Evolutionary conservation across 129 eudicot species (phyloP).

Genomic region (Lactuca sativa): DNA sequence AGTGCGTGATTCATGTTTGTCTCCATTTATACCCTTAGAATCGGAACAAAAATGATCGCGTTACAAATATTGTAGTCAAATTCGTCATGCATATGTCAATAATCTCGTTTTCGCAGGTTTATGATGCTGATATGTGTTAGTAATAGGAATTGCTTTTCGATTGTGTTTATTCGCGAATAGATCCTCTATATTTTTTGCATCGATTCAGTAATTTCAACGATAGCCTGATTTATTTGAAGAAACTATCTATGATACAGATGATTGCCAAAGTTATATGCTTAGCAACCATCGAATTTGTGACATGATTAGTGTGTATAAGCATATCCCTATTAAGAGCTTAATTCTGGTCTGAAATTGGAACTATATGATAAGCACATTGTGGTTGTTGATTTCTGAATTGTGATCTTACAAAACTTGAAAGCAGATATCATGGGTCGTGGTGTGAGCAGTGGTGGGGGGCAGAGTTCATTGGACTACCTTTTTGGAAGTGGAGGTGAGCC

Average conservation of each 20-base stretch:
- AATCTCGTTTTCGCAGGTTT: conserved; percentile 1
- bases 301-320: too few species aligned
- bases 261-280: not conserved
- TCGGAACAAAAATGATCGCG: not conserved
- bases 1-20: conserved; percentile 8
- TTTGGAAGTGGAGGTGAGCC: conserved; percentile 69
- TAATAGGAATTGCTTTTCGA: not conserved
- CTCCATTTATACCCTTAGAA: not conserved
- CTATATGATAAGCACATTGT: not conserved
- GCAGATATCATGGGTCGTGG: conserved; percentile 71
- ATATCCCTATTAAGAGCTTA: too few species aligned
- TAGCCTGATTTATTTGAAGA: not conserved
- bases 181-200: not conserved
- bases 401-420: conserved; percentile 3
- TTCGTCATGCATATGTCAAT: conserved; percentile 2
- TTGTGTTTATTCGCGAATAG: not conserved
- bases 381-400: not conserved
- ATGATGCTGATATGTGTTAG: not conserved
- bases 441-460: conserved; percentile 82
- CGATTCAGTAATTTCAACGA: not conserved
- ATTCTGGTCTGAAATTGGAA: not conserved
- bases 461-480: conserved; percentile 71
- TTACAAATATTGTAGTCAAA: not conserved
- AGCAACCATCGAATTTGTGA: not conserved
- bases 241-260: too few species aligned